These are phyloP conservation scores for Coccomyxa sp. DNA, from an alignment of 139 green algal species.

Conservation along the genomic window DNA sequence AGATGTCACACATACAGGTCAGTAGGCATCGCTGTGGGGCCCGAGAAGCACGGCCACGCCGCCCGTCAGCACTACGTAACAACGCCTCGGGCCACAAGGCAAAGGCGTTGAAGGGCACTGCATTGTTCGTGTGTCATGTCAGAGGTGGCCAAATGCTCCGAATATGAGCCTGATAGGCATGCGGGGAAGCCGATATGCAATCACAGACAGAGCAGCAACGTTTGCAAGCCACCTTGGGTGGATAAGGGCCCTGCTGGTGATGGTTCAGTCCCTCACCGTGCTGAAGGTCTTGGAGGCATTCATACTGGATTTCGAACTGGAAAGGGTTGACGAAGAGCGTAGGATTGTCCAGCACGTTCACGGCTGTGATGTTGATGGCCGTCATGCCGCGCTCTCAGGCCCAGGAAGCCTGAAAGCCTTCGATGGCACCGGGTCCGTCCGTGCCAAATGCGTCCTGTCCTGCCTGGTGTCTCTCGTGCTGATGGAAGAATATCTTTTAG, in stretches of 20 bases:
- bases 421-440: background rate
- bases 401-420: background rate
- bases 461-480: no score
- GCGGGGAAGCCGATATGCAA: background rate
- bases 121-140: no score
- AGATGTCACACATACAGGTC: background rate
- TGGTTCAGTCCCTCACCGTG: background rate
- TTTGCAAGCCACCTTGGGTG: no score
- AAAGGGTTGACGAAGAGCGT: slow-evolving; percentile 72
- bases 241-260: background rate
- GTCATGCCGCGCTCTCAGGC: slow-evolving; percentile 57
- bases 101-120: no score
- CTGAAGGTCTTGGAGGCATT: slow-evolving; percentile 59
- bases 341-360: slow-evolving; percentile 88
- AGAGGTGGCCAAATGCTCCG: no score
- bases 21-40: no score
- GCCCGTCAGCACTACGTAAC: no score
- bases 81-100: no score
- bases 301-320: slow-evolving; percentile 95
- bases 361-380: slow-evolving; percentile 77
- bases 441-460: background rate
- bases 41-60: no score
- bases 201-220: no score
- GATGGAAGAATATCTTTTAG: background rate
- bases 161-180: background rate